Evolutionary conservation across 2,329 filamentous ascomycete genomes (phyloP), one percentile per base, ranked within the genome.

Genomic region (Fusarium musae): DNA sequence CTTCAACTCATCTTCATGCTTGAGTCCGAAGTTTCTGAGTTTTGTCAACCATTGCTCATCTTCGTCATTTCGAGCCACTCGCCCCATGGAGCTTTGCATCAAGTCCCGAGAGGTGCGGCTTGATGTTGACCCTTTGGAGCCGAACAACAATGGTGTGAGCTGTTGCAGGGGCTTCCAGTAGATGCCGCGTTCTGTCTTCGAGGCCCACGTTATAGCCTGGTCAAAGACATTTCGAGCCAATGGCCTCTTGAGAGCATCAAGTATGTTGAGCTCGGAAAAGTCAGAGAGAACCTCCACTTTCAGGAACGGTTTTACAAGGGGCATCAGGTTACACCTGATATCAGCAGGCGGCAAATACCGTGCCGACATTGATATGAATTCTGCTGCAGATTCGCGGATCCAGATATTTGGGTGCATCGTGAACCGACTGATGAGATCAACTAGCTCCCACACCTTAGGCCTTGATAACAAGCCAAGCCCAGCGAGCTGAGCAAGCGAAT

Each of bases 391-490:
- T 83, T 98, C 96, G 42, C 96, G 90, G 59, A 99, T 95, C 96
- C 96, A 99, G 13, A 94, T 85, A 76, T 97, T 98, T 1, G 96
- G 96, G 79, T 99, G 96, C 86, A 97, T 92, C 17, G 95, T 92
- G 78, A 98, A 97, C 7, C 95, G 90, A 11, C 89, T 92, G 19
- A 96, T 90, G 43, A 96, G 91, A 69, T 97, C 92, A 28, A 97
- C 90, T 43, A 99, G 85, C 79, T 98, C 95, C 92, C 95, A 97
- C 3, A 91, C 92, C 67, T 93, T 96, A 10, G 91, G 88, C 77
- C 94, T 90, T 58, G 97, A 96, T 52, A 99, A 90, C 1, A 99
- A 85, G 1, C 96, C 97, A 26, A 99, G 86, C 60, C 93, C 92
- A 13, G 96, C 95, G 85, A 99, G 93, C 67, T 93, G 92, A 5